Evolutionary conservation across 106 monocot genomes (phyloP).

Genomic region (Apostasia ramifera): DNA sequence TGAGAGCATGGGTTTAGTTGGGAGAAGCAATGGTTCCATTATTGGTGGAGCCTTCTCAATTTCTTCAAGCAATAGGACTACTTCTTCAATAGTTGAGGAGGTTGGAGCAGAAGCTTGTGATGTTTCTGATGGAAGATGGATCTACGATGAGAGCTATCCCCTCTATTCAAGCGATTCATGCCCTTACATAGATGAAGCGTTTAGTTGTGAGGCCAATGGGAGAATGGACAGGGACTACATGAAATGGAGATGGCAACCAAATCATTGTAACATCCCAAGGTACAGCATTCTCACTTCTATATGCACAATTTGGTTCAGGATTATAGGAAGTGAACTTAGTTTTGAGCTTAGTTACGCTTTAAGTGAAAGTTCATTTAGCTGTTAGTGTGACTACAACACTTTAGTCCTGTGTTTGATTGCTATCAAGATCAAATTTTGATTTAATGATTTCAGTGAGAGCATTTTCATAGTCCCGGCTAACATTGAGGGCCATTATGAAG

Average conservation of each 20-base stretch:
- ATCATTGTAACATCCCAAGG: slow-evolving; percentile 73
- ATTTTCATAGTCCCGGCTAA: no score
- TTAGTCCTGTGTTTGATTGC: no score
- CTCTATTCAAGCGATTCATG: slow-evolving; percentile 54
- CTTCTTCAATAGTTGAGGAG: slow-evolving; percentile 2
- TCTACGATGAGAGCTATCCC: slow-evolving; percentile 72
- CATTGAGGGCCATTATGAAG: no score
- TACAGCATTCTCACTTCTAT: slow-evolving; percentile 1
- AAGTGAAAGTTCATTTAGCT: neutral
- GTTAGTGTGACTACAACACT: neutral
- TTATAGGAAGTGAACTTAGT: no score
- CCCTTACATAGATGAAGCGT: slow-evolving; percentile 85
- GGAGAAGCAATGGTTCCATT: neutral
- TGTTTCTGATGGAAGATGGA: slow-evolving; percentile 71
- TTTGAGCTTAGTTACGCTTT: neutral
- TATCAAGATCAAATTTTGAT: no score
- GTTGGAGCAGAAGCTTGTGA: slow-evolving; percentile 40
- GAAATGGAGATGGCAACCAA: slow-evolving; percentile 92
- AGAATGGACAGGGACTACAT: slow-evolving; percentile 57
- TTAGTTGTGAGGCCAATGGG: slow-evolving; percentile 77
- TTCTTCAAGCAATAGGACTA: neutral
- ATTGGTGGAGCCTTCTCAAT: neutral
- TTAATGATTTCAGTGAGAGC: no score
- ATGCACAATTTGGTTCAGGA: neutral
- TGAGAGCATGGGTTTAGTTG: slow-evolving; percentile 11